Conservation (phyloP, 73 alveolate genomes). For the Uronychia setigera region DNA sequence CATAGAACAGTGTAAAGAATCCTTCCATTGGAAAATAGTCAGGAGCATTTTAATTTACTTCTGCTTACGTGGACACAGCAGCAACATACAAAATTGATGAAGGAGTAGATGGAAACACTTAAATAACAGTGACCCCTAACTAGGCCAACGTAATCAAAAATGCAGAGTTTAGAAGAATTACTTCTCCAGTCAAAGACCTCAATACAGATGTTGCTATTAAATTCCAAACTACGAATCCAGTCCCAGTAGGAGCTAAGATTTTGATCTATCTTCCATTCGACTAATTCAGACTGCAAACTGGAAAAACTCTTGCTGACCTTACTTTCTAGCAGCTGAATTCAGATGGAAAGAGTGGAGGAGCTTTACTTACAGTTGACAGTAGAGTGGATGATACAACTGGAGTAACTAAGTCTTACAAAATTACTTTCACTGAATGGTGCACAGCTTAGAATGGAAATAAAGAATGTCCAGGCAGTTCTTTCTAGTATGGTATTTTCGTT, state of each 20-base stretch:
- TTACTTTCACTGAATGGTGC: neutral
- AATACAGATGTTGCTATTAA: neutral
- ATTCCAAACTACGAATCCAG: neutral
- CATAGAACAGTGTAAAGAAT: neutral
- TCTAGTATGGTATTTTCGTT: neutral
- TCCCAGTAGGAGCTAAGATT: neutral
- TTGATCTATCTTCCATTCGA: neutral
- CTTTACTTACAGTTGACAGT: neutral
- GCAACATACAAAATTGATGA: neutral
- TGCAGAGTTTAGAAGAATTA: neutral
- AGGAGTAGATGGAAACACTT: neutral
- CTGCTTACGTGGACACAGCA: neutral
- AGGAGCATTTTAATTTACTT: neutral
- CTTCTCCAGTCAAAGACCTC: neutral
- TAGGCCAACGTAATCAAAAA: neutral
- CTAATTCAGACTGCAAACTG: neutral
- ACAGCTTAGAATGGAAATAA: neutral
- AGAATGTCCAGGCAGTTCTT: neutral
- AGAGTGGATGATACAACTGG: neutral
- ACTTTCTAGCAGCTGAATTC: neutral
- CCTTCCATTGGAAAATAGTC: neutral
- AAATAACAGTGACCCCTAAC: neutral
- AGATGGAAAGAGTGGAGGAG: neutral
- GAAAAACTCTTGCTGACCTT: neutral
- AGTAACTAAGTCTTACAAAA: neutral